phyloP scores from a whole-genome alignment of 768 basidiomycete genomes.

The Cystobasidium ongulense region DNA sequence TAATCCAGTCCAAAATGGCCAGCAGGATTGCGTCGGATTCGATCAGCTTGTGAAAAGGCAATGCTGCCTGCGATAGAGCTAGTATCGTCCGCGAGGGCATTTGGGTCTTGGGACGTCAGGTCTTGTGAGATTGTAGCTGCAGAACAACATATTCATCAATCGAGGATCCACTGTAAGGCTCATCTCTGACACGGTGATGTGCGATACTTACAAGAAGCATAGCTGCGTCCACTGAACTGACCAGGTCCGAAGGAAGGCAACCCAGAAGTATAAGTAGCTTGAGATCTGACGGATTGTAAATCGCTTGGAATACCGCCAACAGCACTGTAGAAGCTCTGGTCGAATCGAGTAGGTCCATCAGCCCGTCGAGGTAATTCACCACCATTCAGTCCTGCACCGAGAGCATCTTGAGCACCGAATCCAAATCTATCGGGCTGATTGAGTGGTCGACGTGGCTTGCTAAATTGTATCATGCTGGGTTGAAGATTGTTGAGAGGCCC shows the following conservation, averaged over 20 bases:
- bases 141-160: too few species aligned
- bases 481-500: conserved; percentile 94
- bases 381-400: conserved; percentile 34
- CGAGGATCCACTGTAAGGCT: too few species aligned
- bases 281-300: conserved; percentile 88
- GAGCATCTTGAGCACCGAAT: conserved; percentile 76
- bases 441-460: conserved; percentile 84
- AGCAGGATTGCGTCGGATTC: conserved; percentile 58
- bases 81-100: conserved; percentile 37
- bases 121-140: conserved; percentile 40
- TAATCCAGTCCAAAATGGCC: conserved; percentile 52
- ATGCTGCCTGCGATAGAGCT: conserved; percentile 29
- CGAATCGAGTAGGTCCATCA: conserved; percentile 88
- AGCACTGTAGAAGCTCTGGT: conserved; percentile 92
- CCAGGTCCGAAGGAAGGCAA: conserved; percentile 63
- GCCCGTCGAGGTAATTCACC: conserved; percentile 55
- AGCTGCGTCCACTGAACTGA: conserved; percentile 59
- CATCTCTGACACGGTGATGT: too few species aligned
- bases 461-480: conserved; percentile 98
- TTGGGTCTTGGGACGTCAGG: conserved; percentile 70
- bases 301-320: conserved; percentile 91
- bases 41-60: conserved; percentile 82
- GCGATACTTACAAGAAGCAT: conserved; percentile 47
- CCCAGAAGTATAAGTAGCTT: conserved; percentile 89
- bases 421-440: conserved; percentile 87